phyloP scores from a whole-genome alignment of 2,329 filamentous ascomycete species.

The Sclerotinia borealis region DNA sequence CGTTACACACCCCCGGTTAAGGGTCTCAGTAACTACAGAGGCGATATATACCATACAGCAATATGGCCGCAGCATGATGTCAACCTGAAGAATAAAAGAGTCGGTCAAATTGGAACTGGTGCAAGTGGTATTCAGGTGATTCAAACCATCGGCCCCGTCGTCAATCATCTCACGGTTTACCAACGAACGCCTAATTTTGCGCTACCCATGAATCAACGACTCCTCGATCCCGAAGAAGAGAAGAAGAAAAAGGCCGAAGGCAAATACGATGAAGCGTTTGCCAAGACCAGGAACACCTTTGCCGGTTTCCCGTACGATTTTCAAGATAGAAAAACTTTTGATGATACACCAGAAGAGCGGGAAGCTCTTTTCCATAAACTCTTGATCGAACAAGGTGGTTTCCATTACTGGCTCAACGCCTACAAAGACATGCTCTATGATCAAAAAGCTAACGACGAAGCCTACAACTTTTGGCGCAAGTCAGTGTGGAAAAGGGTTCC shows the following conservation, averaged over 20 bases:
- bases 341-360: slow-evolving; percentile 32
- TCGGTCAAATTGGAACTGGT: slow-evolving; percentile 21
- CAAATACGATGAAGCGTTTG: slow-evolving; percentile 32
- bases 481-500: not conserved
- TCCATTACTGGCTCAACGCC: slow-evolving; percentile 32
- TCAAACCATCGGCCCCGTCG: slow-evolving; percentile 29
- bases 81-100: slow-evolving; percentile 35
- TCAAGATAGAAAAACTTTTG: slow-evolving; percentile 29
- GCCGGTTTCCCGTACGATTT: slow-evolving; percentile 31
- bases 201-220: slow-evolving; percentile 26
- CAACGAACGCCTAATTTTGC: slow-evolving; percentile 48
- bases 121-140: slow-evolving; percentile 23
- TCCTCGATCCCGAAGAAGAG: slow-evolving; percentile 29
- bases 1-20: slow-evolving; percentile 22
- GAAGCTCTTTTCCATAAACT: slow-evolving; percentile 34
- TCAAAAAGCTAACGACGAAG: slow-evolving; percentile 26
- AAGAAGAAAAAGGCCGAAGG: slow-evolving; percentile 18
- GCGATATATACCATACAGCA: slow-evolving; percentile 25
- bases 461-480: slow-evolving; percentile 15
- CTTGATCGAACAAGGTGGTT: slow-evolving; percentile 26
- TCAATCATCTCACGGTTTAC: slow-evolving; percentile 41
- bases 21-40: slow-evolving; percentile 26
- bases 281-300: slow-evolving; percentile 23
- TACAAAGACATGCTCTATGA: slow-evolving; percentile 31
- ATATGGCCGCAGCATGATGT: slow-evolving; percentile 34